These are phyloP conservation scores for Cucurbita argyrosperma DNA, from an alignment of 306 rosid genomes.

Conservation along the genomic window DNA sequence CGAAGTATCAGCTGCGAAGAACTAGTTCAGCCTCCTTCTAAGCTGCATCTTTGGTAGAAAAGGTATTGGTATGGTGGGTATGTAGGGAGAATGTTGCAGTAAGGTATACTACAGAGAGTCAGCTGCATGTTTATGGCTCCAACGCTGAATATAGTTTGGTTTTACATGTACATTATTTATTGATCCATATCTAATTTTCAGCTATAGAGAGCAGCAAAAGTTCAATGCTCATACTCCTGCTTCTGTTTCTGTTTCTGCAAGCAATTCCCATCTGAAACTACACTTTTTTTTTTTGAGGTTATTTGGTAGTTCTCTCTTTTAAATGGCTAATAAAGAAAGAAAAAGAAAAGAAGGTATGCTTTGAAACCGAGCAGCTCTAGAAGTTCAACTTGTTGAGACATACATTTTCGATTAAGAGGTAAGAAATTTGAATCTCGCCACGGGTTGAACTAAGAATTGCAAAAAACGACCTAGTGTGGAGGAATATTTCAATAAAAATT, in stretches of 20 bases:
- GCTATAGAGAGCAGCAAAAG: background rate
- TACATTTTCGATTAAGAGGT: too few species aligned
- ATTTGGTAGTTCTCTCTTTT: background rate
- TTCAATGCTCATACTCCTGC: background rate
- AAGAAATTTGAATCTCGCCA: too few species aligned
- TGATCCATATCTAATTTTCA: background rate
- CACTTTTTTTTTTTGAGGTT: background rate
- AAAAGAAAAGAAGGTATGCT: too few species aligned
- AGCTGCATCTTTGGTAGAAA: background rate
- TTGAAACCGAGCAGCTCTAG: too few species aligned
- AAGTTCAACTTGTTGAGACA: too few species aligned
- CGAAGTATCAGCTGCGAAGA: conserved; percentile 55
- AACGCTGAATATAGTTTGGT: conserved; percentile 1
- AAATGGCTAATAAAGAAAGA: background rate
- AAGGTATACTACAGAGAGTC: background rate
- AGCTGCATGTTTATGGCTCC: background rate
- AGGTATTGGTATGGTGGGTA: background rate
- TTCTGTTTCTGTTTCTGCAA: background rate
- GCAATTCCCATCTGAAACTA: background rate
- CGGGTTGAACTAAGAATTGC: too few species aligned
- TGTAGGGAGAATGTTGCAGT: background rate
- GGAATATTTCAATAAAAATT: too few species aligned
- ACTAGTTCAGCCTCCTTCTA: conserved; percentile 45
- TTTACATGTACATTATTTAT: conserved; percentile 1
- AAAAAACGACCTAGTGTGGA: too few species aligned